Conservation (phyloP, 495 filamentous ascomycete genomes). For the Aspergillus ellipticus region DNA sequence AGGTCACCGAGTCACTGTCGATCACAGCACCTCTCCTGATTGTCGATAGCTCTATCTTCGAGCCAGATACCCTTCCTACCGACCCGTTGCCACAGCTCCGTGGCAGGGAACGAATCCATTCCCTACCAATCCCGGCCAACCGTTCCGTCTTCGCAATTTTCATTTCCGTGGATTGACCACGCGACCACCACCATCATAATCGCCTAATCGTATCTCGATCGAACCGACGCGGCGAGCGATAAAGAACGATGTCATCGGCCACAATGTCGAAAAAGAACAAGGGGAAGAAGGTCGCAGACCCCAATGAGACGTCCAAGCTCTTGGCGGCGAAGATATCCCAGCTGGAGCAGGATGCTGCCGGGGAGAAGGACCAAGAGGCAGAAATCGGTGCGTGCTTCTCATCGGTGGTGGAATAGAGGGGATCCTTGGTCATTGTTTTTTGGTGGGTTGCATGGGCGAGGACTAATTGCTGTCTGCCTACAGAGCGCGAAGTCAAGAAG, state of each 20-base stretch:
- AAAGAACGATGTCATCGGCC: constrained; percentile 38
- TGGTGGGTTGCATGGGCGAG: constrained; percentile 5
- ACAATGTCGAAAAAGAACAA: constrained; percentile 61
- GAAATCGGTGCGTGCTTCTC: constrained; percentile 81
- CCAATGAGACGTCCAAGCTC: constrained; percentile 82
- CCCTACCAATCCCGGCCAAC: constrained; percentile 10
- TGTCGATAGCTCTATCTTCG: background rate
- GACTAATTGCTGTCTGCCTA: constrained; percentile 22
- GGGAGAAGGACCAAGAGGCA: constrained; percentile 90
- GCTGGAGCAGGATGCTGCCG: constrained; percentile 85
- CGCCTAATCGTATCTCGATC: constrained; percentile 5
- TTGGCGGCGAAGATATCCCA: constrained; percentile 92
- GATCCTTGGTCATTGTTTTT: constrained; percentile 9
- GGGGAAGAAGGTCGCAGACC: constrained; percentile 72
- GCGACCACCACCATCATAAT: constrained; percentile 17
- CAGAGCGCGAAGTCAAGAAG: constrained; percentile 84
- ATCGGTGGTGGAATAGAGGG: constrained; percentile 9
- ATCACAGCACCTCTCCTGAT: background rate
- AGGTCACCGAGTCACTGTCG: constrained; percentile 9
- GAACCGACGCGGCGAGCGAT: background rate
- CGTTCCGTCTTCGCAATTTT: constrained; percentile 27
- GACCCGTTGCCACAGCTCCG: constrained; percentile 14
- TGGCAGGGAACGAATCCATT: constrained; percentile 15
- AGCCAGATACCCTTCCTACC: background rate
- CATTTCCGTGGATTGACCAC: constrained; percentile 18